Base-by-base conservation (phyloP, 768 basidiomycete species). In the Pleurotus tuoliensis region DNA sequence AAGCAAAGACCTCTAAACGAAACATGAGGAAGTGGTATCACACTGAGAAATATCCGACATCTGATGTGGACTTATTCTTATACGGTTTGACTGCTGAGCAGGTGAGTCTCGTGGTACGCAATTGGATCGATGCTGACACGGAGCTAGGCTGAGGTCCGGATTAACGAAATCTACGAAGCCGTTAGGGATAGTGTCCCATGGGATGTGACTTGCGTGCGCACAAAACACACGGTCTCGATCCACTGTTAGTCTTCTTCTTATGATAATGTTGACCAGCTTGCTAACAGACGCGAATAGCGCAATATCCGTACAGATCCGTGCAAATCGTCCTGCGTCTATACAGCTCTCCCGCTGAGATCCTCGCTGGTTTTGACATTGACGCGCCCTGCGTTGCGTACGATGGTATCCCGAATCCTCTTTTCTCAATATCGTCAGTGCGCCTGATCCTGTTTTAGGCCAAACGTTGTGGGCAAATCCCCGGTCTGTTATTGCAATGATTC, bases 341-440 rank as follows among this genome's bases (percentile, higher is more conserved):
- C 61, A 71, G 67, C 12, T 84, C 83, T 37, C 84, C 84, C 15
- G 83, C 83, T 0, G 85, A 87, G 63, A 75, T 87, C 53, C 73
- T 87, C 1, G 82, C 84, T 4, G 85, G 84, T 7, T 87, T 87
- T 59, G 85, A 87, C 61, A 78, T 87, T 44, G 84, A 87, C 58
- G 81, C 81, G 0, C 82, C 84, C 4, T 85, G 82, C 68, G 82
- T 79, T 52, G 77, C 79, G 1, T 86, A 73, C 52, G 76, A 82
- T 59, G 80, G 80, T 56, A 43, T 7, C 46, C 47, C 38, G 25
- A 30, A 12, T 40, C n/a, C 18, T 12, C 11, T 30, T 16, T 47
- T 6, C 37, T 13, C 46, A 5, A 4, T 40, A n/a, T 18, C 25
- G 41, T 56, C 37, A 43, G 16, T 27, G 50, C 39, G 55, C 49